phyloP scores from a whole-genome alignment of 2,329 filamentous ascomycete species.

The Chaetomium globosum region DNA sequence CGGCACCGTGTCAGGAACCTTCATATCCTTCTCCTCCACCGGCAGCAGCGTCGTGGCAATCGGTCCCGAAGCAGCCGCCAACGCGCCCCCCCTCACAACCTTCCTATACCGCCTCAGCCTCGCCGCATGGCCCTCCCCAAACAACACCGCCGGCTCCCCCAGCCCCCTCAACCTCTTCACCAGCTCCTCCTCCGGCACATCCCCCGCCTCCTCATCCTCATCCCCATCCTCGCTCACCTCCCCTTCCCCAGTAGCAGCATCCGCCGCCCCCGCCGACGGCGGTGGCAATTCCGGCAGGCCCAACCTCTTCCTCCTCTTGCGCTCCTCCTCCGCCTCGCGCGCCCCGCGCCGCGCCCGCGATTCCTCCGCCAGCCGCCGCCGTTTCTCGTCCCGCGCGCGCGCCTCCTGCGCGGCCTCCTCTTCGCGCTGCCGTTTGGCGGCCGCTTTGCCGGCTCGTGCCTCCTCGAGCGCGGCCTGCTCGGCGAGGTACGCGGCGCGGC shows the following conservation, averaged over 20 bases:
- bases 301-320: conserved; percentile 70
- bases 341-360: conserved; percentile 70
- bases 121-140: conserved; percentile 76
- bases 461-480: conserved; percentile 76
- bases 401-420: conserved; percentile 77
- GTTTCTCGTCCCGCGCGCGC: conserved; percentile 77
- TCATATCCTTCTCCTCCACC: conserved; percentile 86
- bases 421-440: conserved; percentile 84
- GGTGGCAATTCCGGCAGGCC: conserved; percentile 74
- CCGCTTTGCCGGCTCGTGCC: conserved; percentile 68
- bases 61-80: conserved; percentile 68
- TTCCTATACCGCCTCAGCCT: conserved; percentile 69
- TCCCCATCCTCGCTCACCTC: conserved; percentile 48
- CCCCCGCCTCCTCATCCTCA: conserved; percentile 41
- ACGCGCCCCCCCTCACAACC: conserved; percentile 52
- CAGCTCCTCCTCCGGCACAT: conserved; percentile 71
- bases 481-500: conserved; percentile 75
- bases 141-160: conserved; percentile 73
- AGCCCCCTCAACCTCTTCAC: conserved; percentile 67
- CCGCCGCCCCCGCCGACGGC: conserved; percentile 36
- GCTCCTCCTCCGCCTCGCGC: conserved; percentile 73
- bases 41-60: conserved; percentile 83
- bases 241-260: conserved; percentile 47
- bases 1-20: conserved; percentile 66
- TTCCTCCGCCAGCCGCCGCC: conserved; percentile 77